Evolutionary conservation across 805 yeast species (phyloP).

Genomic region (Starmerella potacharoeniae): DNA sequence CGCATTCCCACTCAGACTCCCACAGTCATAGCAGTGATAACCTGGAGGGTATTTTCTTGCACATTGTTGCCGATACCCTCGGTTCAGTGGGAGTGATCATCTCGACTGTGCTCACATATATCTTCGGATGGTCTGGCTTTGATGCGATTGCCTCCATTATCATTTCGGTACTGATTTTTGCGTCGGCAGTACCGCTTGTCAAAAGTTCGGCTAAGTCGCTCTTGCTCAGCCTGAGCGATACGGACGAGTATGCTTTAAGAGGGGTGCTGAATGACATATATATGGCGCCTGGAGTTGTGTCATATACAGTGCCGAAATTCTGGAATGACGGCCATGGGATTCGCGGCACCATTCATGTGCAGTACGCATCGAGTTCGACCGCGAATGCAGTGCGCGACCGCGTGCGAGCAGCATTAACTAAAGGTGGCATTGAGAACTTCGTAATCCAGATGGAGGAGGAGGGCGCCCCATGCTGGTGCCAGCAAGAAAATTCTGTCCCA

Average conservation of each 20-base stretch:
- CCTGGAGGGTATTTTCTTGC: conserved; percentile 89
- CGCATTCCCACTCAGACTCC: conserved; percentile 6
- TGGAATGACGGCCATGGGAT: conserved; percentile 57
- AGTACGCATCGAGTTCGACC: conserved; percentile 54
- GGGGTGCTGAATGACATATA: conserved; percentile 57
- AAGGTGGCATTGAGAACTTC: conserved; percentile 40
- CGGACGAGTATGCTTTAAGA: conserved; percentile 52
- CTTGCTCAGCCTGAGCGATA: conserved; percentile 47
- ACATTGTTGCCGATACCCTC: conserved; percentile 85
- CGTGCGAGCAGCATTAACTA: conserved; percentile 44
- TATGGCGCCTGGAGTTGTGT: conserved; percentile 63
- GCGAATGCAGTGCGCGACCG: conserved; percentile 47
- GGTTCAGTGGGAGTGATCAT: conserved; percentile 97
- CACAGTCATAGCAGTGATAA: conserved; percentile 41
- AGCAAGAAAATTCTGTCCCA: conserved; percentile 18
- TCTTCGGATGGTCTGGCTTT: conserved; percentile 64
- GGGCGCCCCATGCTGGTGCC: conserved; percentile 59
- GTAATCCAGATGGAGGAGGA: conserved; percentile 61
- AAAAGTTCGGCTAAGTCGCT: conserved; percentile 68
- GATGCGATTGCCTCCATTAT: conserved; percentile 88
- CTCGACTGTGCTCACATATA: conserved; percentile 66
- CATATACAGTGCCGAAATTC: conserved; percentile 81
- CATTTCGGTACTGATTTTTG: conserved; percentile 67
- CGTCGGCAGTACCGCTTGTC: conserved; percentile 75
- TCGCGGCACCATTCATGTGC: conserved; percentile 76